phyloP scores from a whole-genome alignment of 2,329 filamentous ascomycete genomes.

The Dactylellina cionopaga region DNA sequence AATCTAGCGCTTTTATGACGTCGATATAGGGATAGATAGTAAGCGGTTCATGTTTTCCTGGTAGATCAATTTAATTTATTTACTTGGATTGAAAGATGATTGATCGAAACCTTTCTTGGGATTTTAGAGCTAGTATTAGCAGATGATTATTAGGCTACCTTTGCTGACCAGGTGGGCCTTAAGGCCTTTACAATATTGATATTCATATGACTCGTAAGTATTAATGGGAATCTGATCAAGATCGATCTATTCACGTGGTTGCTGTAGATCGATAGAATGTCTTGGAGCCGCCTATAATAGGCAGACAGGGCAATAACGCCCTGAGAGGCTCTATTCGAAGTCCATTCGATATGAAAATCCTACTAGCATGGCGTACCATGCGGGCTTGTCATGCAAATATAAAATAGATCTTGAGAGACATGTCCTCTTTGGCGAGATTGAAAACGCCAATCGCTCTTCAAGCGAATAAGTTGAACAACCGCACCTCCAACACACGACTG shows the following conservation, averaged over 20 bases:
- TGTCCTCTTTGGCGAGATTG: slow-evolving; percentile 33
- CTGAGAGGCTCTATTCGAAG: background rate
- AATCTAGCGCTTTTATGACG: slow-evolving; percentile 48
- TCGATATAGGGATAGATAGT: slow-evolving; percentile 46
- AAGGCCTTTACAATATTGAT: too few species aligned
- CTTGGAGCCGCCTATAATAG: slow-evolving; percentile 26
- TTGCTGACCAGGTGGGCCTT: too few species aligned
- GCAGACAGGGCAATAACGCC: slow-evolving; percentile 2
- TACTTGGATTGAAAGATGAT: background rate
- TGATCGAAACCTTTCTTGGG: background rate
- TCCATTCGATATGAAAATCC: slow-evolving; percentile 1
- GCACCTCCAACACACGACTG: slow-evolving; percentile 22
- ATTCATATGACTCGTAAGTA: too few species aligned
- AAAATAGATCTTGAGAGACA: background rate
- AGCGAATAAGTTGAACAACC: slow-evolving; percentile 20
- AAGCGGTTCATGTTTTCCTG: slow-evolving; percentile 13
- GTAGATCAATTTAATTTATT: slow-evolving; percentile 31
- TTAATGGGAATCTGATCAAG: background rate
- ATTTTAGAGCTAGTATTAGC: too few species aligned
- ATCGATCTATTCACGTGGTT: background rate
- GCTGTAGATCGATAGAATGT: background rate
- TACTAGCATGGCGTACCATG: background rate
- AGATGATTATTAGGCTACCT: too few species aligned
- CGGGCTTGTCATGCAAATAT: background rate
- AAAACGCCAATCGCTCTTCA: slow-evolving; percentile 25